Evolutionary conservation across 257 asterid species (phyloP), one percentile per base, ranked within the genome.

Genomic region (Leptodermis oblonga): DNA sequence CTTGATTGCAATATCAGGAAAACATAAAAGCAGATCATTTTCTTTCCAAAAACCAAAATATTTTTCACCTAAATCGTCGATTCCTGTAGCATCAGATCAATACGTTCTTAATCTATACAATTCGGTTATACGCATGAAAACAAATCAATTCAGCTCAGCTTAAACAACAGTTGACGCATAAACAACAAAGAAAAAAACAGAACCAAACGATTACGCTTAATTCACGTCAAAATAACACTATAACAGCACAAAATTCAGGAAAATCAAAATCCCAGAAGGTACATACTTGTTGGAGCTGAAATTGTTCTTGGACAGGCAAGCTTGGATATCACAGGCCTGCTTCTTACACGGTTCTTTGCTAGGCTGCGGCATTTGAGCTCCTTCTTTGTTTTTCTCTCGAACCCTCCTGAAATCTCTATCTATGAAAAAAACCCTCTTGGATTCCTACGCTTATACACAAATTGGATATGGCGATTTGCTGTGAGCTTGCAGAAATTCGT

Each of bases 231-330:
- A 10, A 48, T 48, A 1, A 48, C 23, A 23, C 33, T 10, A 37
- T 31, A 18, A 17, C 26, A 13, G 1, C 1, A 55, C 46, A 59
- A 10, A 42, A 5, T 45, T n/a, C 20, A 4, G 37, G n/a, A 22
- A 60, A 33, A 13, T 26, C 23, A 45, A 60, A 60, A 5, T 22
- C 42, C 64, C 7, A 25, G 33, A 10, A 23, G 62, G 10, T 18
- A 30, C 59, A 20, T 37, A 87, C 99, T 80, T 93, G 33, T 89
- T 91, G 3, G 97, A 39, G 58, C 73, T 86, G 83, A 93, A 93
- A 87, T 93, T 93, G 90, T 90, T 93, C 90, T 90, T 93, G 85
- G 99, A 86, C 66, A 90, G 99, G 65, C 99, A 93, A 33, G 96
- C 86, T 79, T 93, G 99, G 78, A 93, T 93, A 61, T 90, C 90